These are phyloP conservation scores for Xylariales sp. DNA, from an alignment of 2,329 filamentous ascomycete species.

Conservation along the genomic window DNA sequence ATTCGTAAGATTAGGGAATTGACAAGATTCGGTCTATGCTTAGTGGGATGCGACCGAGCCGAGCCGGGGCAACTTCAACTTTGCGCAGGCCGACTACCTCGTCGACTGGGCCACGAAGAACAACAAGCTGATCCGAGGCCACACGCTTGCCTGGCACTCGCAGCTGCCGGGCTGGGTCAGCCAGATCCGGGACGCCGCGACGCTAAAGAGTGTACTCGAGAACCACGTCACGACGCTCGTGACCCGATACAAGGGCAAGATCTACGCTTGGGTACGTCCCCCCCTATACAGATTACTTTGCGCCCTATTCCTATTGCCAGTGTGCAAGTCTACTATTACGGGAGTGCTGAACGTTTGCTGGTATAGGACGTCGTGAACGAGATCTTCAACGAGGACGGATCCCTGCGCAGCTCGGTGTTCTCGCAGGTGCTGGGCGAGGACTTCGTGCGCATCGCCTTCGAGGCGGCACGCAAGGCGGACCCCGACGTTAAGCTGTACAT, in stretches of 20 bases:
- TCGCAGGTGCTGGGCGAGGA: conserved; percentile 75
- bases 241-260: conserved; percentile 70
- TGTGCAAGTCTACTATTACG: no score
- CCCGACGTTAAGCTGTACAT: conserved; percentile 77
- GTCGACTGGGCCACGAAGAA: conserved; percentile 68
- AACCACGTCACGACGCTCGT: conserved; percentile 70
- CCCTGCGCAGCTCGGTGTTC: conserved; percentile 71
- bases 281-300: conserved; percentile 49
- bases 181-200: conserved; percentile 50
- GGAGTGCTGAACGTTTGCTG: neutral
- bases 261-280: conserved; percentile 53
- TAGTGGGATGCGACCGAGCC: conserved; percentile 69
- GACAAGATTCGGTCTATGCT: conserved; percentile 54
- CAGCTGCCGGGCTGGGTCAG: conserved; percentile 71
- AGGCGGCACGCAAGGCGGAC: conserved; percentile 73
- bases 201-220: conserved; percentile 66
- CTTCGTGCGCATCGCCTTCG: conserved; percentile 77
- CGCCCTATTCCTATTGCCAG: neutral
- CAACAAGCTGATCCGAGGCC: conserved; percentile 70
- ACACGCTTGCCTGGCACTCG: conserved; percentile 74
- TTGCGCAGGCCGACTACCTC: conserved; percentile 66
- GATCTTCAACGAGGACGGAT: conserved; percentile 71
- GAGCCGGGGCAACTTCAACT: conserved; percentile 64
- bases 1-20: neutral
- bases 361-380: conserved; percentile 71